These are phyloP conservation scores for Phyllosticta citribraziliensis DNA, from an alignment of 2,329 filamentous ascomycete genomes.

Conservation along the genomic window DNA sequence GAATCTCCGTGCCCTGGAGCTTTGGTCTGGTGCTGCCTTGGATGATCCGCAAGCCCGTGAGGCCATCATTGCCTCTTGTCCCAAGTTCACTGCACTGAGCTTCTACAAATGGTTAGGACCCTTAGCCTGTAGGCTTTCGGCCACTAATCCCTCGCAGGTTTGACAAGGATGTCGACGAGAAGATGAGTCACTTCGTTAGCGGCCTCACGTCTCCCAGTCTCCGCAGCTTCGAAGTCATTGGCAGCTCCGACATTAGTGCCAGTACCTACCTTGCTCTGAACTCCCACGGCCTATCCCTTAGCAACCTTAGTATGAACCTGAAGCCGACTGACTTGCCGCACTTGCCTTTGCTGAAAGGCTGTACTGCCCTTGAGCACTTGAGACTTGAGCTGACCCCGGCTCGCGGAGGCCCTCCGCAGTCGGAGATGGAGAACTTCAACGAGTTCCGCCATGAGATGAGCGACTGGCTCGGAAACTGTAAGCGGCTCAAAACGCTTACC, in stretches of 20 bases:
- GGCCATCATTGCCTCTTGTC: slow-evolving; percentile 49
- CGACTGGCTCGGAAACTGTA: slow-evolving; percentile 47
- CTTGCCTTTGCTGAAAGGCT: slow-evolving; percentile 39
- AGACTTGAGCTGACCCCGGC: slow-evolving; percentile 38
- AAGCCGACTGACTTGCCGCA: slow-evolving; percentile 40
- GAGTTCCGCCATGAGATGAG: slow-evolving; percentile 39
- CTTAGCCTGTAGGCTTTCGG: slow-evolving; percentile 13
- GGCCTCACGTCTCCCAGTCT: slow-evolving; percentile 48
- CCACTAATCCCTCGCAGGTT: slow-evolving; percentile 14
- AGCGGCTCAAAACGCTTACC: slow-evolving; percentile 39
- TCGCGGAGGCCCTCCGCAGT: slow-evolving; percentile 24
- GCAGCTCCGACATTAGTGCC: slow-evolving; percentile 43
- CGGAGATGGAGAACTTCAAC: slow-evolving; percentile 44
- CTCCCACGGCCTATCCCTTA: slow-evolving; percentile 46
- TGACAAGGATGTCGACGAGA: slow-evolving; percentile 43
- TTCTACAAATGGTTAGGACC: slow-evolving; percentile 41
- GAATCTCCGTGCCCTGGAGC: slow-evolving; percentile 47
- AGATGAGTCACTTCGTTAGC: slow-evolving; percentile 49
- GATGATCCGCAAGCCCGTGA: slow-evolving; percentile 42
- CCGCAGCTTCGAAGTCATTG: slow-evolving; percentile 48
- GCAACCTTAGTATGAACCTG: slow-evolving; percentile 42
- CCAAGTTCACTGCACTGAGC: slow-evolving; percentile 49
- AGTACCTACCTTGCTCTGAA: slow-evolving; percentile 46
- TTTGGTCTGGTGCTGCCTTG: slow-evolving; percentile 53
- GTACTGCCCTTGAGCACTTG: slow-evolving; percentile 40